Percentiles rank a stretch among this genome's conserved stretches.
phyloP scores from a whole-genome alignment of 495 filamentous ascomycete species.

The Penicillium bialowiezense region DNA sequence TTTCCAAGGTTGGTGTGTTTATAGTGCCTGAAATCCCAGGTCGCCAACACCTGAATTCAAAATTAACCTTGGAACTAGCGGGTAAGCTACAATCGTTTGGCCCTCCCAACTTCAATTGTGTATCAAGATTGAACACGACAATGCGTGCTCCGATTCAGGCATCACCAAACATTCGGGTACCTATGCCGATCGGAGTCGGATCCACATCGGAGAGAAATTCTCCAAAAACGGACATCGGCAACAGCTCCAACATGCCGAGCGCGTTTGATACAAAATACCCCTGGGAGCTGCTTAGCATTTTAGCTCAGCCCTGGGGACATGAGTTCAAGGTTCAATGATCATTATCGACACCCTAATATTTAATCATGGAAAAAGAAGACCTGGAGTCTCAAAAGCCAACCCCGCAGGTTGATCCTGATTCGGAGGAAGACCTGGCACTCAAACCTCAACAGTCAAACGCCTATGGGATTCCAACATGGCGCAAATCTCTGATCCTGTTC shows the following conservation, averaged over 20 bases:
- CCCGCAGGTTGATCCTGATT: slow-evolving; percentile 15
- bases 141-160: too few relatives aligned
- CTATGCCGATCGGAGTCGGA: not conserved
- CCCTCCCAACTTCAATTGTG: too few relatives aligned
- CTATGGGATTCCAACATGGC: slow-evolving; percentile 35
- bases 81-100: too few relatives aligned
- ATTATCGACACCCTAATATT: not conserved
- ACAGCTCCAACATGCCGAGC: slow-evolving; percentile 6
- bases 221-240: slow-evolving; percentile 5
- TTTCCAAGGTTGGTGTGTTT: too few relatives aligned
- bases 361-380: slow-evolving; percentile 10
- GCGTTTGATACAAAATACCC: slow-evolving; percentile 5
- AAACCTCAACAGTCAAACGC: slow-evolving; percentile 18
- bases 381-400: slow-evolving; percentile 22
- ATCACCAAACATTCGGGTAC: not conserved
- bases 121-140: too few relatives aligned
- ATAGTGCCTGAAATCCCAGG: too few relatives aligned
- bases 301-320: not conserved
- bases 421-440: slow-evolving; percentile 6
- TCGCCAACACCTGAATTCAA: too few relatives aligned
- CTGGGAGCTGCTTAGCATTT: not conserved
- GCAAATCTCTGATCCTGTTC: slow-evolving; percentile 44
- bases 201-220: not conserved
- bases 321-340: not conserved
- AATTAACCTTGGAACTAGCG: too few relatives aligned